phyloP scores from a whole-genome alignment of 2,329 filamentous ascomycete species.

The Microsporum audouinii region DNA sequence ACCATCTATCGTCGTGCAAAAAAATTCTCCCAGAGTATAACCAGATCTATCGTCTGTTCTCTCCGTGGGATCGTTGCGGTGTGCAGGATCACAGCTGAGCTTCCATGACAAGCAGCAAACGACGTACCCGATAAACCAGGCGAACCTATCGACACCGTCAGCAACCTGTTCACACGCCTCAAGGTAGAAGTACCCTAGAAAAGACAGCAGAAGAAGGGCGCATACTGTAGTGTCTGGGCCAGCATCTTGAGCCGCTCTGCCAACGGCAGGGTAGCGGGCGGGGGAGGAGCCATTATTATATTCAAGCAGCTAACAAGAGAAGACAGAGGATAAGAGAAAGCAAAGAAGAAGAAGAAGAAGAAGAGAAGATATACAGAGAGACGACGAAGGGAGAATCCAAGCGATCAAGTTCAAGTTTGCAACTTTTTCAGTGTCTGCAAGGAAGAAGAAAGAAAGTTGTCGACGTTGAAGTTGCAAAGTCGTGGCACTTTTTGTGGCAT shows the following conservation, averaged over 20 bases:
- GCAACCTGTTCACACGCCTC: not conserved
- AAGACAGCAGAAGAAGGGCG: slow-evolving; percentile 28
- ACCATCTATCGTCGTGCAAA: no score
- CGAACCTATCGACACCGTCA: slow-evolving; percentile 38
- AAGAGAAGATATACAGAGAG: not conserved
- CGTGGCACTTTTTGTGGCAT: no score
- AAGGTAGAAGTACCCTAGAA: not conserved
- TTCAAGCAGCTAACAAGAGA: not conserved
- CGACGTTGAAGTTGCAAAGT: no score
- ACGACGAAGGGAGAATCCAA: no score
- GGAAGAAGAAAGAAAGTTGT: no score
- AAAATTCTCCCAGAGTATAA: no score
- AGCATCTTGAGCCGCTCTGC: slow-evolving; percentile 63
- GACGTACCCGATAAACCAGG: slow-evolving; percentile 71
- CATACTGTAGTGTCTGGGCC: slow-evolving; percentile 82
- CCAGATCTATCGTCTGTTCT: no score
- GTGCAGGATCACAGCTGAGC: not conserved
- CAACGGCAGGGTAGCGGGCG: slow-evolving; percentile 57
- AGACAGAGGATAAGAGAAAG: slow-evolving; percentile 1
- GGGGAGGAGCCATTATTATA: slow-evolving; percentile 59
- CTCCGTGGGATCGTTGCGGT: not conserved
- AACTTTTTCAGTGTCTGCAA: no score
- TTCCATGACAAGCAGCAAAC: slow-evolving; percentile 8
- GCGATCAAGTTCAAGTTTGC: no score
- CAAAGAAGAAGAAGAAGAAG: not conserved